Evolutionary conservation across 257 asterid species (phyloP).

Genomic region (Verbena officinalis): DNA sequence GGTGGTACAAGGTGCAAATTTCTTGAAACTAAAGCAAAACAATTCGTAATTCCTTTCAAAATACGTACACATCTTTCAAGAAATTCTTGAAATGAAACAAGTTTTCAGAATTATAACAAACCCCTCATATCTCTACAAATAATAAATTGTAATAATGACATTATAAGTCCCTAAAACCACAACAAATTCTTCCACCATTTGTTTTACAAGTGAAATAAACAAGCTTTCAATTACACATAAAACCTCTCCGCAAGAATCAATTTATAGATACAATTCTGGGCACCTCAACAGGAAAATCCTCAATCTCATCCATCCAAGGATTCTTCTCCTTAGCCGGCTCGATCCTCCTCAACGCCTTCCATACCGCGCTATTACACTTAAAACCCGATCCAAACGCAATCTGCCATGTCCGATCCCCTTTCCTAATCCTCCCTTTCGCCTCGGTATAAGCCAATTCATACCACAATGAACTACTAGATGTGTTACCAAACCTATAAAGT

Average conservation of each 20-base stretch:
- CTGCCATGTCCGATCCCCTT: slow-evolving; percentile 58
- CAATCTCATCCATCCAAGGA: slow-evolving; percentile 54
- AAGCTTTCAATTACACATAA: background rate
- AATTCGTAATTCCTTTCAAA: too few species aligned
- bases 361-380: slow-evolving; percentile 59
- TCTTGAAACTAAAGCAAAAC: too few species aligned
- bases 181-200: background rate
- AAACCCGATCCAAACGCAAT: slow-evolving; percentile 63
- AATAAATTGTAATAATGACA: background rate
- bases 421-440: slow-evolving; percentile 54
- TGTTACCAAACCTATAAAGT: slow-evolving; percentile 51
- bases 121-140: background rate
- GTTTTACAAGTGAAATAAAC: background rate
- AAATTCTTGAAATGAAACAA: background rate
- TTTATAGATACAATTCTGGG: slow-evolving; percentile 40
- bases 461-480: slow-evolving; percentile 56
- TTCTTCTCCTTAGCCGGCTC: slow-evolving; percentile 47
- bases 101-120: background rate
- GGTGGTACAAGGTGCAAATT: too few species aligned
- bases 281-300: slow-evolving; percentile 54
- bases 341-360: slow-evolving; percentile 44
- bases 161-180: background rate
- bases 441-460: slow-evolving; percentile 50
- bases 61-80: background rate
- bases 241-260: slow-evolving; percentile 1